Conservation (phyloP, 768 basidiomycete genomes). For the Collybia mongolica region DNA sequence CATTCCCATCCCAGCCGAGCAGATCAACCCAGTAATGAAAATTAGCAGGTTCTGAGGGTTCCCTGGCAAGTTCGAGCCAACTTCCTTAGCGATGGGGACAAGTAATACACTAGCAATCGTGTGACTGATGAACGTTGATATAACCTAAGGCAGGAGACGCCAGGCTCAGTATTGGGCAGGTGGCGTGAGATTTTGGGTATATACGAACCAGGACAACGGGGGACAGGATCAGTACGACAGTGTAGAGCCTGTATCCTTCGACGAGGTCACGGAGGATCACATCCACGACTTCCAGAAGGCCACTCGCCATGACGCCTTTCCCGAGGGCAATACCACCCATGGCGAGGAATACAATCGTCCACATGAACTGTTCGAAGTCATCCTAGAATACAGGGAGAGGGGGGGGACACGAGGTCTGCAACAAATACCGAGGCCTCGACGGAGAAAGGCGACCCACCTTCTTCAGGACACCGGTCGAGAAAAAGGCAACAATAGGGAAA, state of each 20-base stretch:
- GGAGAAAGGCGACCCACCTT: slow-evolving; percentile 56
- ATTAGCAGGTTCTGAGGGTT: slow-evolving; percentile 81
- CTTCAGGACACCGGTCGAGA: slow-evolving; percentile 88
- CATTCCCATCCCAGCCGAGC: slow-evolving; percentile 97
- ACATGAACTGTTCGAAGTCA: slow-evolving; percentile 92
- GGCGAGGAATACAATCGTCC: slow-evolving; percentile 93
- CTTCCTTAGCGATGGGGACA: slow-evolving; percentile 93
- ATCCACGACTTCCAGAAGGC: slow-evolving; percentile 81
- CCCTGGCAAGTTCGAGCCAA: slow-evolving; percentile 74
- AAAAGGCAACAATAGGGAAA: slow-evolving; percentile 90
- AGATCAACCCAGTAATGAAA: slow-evolving; percentile 90
- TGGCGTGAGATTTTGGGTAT: slow-evolving; percentile 10
- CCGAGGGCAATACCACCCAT: slow-evolving; percentile 99
- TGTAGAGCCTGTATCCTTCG: slow-evolving; percentile 60
- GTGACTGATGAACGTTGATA: slow-evolving; percentile 97
- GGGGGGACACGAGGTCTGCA: no score
- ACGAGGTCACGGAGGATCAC: slow-evolving; percentile 56
- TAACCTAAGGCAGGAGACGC: slow-evolving; percentile 41
- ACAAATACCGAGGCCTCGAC: neutral
- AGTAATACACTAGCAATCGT: slow-evolving; percentile 95
- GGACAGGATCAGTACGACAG: slow-evolving; percentile 70
- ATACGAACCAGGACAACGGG: slow-evolving; percentile 63
- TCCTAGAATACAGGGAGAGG: slow-evolving; percentile 47
- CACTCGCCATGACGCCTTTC: slow-evolving; percentile 88
- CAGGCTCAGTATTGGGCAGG: neutral